Base-by-base conservation (phyloP, 139 green algal species). In the Asterochloris erici region DNA sequence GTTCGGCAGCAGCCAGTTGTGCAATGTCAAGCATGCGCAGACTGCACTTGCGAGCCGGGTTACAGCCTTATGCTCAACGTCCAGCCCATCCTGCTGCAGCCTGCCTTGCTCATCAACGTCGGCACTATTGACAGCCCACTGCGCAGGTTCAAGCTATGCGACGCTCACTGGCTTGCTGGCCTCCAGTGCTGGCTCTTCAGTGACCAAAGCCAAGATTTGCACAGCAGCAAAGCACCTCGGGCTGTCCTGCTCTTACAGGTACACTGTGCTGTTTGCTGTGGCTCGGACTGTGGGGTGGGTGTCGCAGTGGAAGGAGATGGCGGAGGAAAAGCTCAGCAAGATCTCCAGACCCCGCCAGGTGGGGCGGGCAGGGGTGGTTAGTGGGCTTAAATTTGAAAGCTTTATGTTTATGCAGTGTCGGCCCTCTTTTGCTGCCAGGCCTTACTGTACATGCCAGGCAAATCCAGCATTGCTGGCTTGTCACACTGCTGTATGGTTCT, bases 291-390 rank as follows among this genome's bases (percentile, higher is more conserved):
- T 94, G 63, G 92, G 92, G 47, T 96, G 92, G 92, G 86, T 93
- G 14, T 63, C 90, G 19, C 92, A 96, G 83, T 96, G 92, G 92
- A 92, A 89, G 77, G 92, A 95, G 87, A 95, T 94, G 89, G 86
- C 85, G 14, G 78, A 79, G 24, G 86, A 94, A 73, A 73, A 62
- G 11, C 29, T 82, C 0, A 77, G 80, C 23, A 84, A 84, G 29
- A 95, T 95, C 81, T 89, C 85, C 12, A 83, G 92, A 16, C 92
- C 91, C 10, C 85, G 90, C 64, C 91, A 93, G 86, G 84, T 89
- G 19, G 74, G n/a, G 15, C 19, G 11, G 15, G 14, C 54, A 29
- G 10, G 21, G 15, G 38, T 28, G 10, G 10, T 21, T 79, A 15
- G 1, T 66, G 38, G 60, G 64, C 19, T 14, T 16, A 17, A 10